Percentiles rank a stretch among this genome's conserved stretches.
Conservation (phyloP, 2,329 filamentous ascomycete species). For the Myrmaecium sp. region DNA sequence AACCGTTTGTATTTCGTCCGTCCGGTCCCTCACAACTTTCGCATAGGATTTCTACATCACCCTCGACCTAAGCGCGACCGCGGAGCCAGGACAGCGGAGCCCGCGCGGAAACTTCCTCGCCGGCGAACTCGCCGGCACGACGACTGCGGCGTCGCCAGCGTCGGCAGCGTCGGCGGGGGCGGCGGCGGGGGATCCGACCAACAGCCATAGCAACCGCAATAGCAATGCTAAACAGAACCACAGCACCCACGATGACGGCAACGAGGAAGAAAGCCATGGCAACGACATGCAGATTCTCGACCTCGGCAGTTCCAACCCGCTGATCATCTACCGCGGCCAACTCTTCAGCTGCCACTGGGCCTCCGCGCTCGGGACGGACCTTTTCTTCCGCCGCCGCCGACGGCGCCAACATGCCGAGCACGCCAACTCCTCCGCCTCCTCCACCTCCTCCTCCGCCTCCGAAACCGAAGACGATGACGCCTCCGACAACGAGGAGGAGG, state of each 20-base stretch:
- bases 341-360: conserved; percentile 71
- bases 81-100: conserved; percentile 4
- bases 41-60: conserved; percentile 41
- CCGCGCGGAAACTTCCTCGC: background rate
- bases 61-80: conserved; percentile 35
- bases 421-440: no score
- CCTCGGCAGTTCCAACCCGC: conserved; percentile 56
- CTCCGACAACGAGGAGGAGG: conserved; percentile 21
- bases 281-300: conserved; percentile 58
- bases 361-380: conserved; percentile 67
- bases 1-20: conserved; percentile 4
- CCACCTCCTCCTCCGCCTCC: no score
- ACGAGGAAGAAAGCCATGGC: conserved; percentile 1
- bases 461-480: conserved; percentile 13
- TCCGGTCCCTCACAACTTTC: background rate
- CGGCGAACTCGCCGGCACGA: no score
- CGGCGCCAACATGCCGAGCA: conserved; percentile 8
- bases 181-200: conserved; percentile 1
- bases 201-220: background rate
- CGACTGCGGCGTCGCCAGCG: conserved; percentile 1
- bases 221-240: conserved; percentile 2
- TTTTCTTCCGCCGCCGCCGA: conserved; percentile 43
- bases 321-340: conserved; percentile 64
- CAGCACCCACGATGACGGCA: background rate
- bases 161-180: conserved; percentile 3